These are phyloP conservation scores for Poa annua DNA, from an alignment of 176 grass and related monocot genomes.

Conservation along the genomic window DNA sequence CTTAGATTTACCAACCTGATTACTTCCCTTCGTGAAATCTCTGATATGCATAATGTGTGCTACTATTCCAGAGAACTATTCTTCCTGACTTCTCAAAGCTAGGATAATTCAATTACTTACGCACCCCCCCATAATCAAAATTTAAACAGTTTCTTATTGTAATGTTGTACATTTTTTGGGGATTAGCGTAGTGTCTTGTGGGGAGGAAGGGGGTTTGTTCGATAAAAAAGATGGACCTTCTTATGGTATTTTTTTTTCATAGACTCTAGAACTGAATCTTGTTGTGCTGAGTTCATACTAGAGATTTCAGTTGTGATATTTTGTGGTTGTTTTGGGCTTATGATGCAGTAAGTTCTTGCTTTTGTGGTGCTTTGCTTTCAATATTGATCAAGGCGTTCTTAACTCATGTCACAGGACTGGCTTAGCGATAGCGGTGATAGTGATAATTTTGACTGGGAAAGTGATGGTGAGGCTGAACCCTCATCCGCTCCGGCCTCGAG, in stretches of 20 bases:
- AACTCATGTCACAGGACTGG: slow-evolving; percentile 45
- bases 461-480: slow-evolving; percentile 32
- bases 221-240: too few species aligned
- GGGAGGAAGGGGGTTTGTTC: not conserved
- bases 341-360: not conserved
- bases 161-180: not conserved
- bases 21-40: not conserved
- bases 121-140: not conserved
- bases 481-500: not conserved
- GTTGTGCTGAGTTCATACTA: not conserved
- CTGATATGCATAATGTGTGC: not conserved
- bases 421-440: slow-evolving; percentile 46
- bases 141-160: not conserved
- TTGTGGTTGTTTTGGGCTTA: not conserved
- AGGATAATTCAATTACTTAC: not conserved
- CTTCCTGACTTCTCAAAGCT: not conserved
- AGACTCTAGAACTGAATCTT: slow-evolving; percentile 6
- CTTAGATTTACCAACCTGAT: slow-evolving; percentile 1
- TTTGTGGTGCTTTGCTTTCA: not conserved
- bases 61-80: slow-evolving; percentile 12
- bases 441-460: slow-evolving; percentile 41
- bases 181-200: not conserved
- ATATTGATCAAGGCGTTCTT: not conserved
- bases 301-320: slow-evolving; percentile 12
- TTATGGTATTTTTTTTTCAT: not conserved